Evolutionary conservation across 768 basidiomycete species (phyloP), one percentile per base, ranked within the genome.

Genomic region (Gelatoporia subvermispora): DNA sequence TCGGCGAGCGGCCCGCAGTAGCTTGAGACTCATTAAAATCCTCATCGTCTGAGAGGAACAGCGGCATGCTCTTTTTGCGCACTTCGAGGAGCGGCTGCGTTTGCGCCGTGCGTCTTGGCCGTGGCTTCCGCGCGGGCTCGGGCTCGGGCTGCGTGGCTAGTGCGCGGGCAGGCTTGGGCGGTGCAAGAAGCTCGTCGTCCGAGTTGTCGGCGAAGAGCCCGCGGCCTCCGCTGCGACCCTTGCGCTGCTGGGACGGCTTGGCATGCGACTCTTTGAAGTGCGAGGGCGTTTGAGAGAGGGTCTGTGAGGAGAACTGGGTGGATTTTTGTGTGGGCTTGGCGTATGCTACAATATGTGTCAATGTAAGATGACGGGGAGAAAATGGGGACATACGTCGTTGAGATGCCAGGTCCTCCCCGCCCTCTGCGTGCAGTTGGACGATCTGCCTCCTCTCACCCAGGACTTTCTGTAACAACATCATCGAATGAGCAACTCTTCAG

Each of bases 331-430:
- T 60, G 15, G 54, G 68, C 56, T 79, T 81, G 82, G 82, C 82
- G 57, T 82, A 82, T 21, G 70, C 84, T 85, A 55, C 41, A 39
- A 38, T n/a, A 13, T n/a, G 15, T 47, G 28, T 11, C 47, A 23
- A 49, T n/a, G 49, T 31, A 15, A 48, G 38, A 17, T 24, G 48
- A 24, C 47, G 41, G 3, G n/a, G 16, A 20, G 41, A 11, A 8
- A 15, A 9, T 8, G 38, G 18, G 11, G 46, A 62, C 72, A 48
- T 52, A 83, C 82, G 65, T 7, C 37, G 72, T 59, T 3, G 77
- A 81, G 53, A 79, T 67, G 0, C 77, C 81, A 49, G 74, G 51
- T 83, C 81, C 42, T 74, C 72, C 3, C 75, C 75, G 13, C 77
- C 73, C 42, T 60, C 73, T 3, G 70, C 61, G 45, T 81, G 65